Conservation (phyloP, 148 eudicot species). For the Polygonum aviculare region DNA sequence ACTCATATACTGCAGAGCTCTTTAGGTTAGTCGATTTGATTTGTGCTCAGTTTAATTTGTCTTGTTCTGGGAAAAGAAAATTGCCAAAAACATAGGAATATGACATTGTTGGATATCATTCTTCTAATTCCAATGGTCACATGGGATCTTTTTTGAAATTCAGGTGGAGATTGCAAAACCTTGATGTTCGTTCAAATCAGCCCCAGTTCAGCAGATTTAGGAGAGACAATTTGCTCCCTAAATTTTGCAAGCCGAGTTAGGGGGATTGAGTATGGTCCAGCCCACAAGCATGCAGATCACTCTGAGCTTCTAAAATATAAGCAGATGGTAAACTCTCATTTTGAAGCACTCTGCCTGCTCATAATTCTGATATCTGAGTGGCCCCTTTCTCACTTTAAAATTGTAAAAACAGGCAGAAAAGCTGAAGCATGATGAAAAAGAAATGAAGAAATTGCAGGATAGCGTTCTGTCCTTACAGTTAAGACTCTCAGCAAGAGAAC, state of each 20-base stretch:
- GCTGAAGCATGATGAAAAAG: conserved; percentile 86
- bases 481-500: conserved; percentile 72
- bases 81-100: background rate
- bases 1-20: conserved; percentile 98
- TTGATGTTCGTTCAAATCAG: conserved; percentile 95
- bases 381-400: background rate
- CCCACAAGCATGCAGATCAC: conserved; percentile 65
- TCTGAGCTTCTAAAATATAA: conserved; percentile 74
- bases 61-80: background rate
- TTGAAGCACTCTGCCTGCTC: background rate
- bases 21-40: conserved; percentile 43
- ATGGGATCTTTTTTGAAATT: conserved; percentile 7
- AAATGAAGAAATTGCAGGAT: conserved; percentile 75
- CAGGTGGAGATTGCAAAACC: conserved; percentile 98
- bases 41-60: background rate
- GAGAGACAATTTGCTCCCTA: conserved; percentile 89
- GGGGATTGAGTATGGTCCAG: conserved; percentile 86
- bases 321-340: conserved; percentile 38
- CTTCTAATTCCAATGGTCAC: conserved; percentile 8
- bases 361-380: background rate
- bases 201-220: conserved; percentile 61
- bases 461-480: conserved; percentile 72
- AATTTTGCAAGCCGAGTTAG: conserved; percentile 90
- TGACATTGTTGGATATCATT: background rate
- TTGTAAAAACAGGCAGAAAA: conserved; percentile 54